Percentiles rank a stretch among this genome's conserved stretches.
These are phyloP conservation scores for Cryptosporidium canis DNA, from an alignment of 169 alveolate species.

Conservation along the genomic window DNA sequence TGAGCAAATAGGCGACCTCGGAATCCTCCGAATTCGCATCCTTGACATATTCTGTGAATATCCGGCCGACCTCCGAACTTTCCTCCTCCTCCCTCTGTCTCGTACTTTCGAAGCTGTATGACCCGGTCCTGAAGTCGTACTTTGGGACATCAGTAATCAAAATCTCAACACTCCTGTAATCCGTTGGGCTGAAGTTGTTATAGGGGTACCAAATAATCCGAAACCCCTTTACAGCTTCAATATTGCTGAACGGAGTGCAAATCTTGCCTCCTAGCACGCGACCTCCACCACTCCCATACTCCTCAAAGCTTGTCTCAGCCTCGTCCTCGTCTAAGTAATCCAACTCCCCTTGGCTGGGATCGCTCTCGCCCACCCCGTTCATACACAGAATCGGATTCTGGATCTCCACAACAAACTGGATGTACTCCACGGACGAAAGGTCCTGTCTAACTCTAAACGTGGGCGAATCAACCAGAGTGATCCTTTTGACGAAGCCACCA, in stretches of 20 bases:
- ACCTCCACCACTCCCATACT: background rate
- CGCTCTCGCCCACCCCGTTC: background rate
- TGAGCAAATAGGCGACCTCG: constrained; percentile 22
- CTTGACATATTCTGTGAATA: constrained; percentile 8
- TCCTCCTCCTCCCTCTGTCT: background rate
- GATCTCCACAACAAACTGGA: constrained; percentile 19
- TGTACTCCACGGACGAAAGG: background rate
- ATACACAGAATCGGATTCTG: constrained; percentile 59
- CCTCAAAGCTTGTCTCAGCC: background rate
- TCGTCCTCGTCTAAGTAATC: background rate
- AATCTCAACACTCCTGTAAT: constrained; percentile 49
- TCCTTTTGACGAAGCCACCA: constrained; percentile 53
- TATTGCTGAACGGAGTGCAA: constrained; percentile 35
- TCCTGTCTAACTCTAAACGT: background rate
- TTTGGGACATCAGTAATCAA: constrained; percentile 33
- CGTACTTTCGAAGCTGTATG: background rate
- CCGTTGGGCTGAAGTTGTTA: constrained; percentile 51
- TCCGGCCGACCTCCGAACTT: background rate
- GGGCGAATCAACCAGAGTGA: background rate
- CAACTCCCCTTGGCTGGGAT: background rate
- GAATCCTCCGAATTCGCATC: constrained; percentile 5
- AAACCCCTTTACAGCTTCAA: constrained; percentile 44
- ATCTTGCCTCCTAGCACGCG: background rate
- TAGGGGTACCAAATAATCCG: constrained; percentile 64
- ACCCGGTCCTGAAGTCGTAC: constrained; percentile 16